These are phyloP conservation scores for Mrakia blollopis DNA, from an alignment of 768 basidiomycete species.

Conservation along the genomic window DNA sequence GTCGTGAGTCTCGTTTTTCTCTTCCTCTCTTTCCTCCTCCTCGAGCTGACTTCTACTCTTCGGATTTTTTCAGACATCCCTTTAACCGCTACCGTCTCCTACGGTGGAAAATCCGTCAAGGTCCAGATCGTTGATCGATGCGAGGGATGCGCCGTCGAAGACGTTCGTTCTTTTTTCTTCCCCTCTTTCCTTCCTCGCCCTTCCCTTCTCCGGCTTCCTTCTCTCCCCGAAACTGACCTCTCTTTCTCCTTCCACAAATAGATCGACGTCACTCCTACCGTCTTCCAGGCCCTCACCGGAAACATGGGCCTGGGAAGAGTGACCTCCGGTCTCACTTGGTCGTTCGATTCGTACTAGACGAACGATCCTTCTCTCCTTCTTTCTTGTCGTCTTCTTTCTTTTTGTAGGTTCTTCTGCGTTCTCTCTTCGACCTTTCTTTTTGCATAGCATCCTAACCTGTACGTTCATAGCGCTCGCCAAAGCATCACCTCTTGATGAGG, in stretches of 20 bases:
- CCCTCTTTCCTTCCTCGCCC: background rate
- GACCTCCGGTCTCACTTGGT: constrained; percentile 6
- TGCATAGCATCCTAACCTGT: too few species aligned
- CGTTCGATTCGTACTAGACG: constrained; percentile 8
- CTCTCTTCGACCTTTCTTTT: background rate
- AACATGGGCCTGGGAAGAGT: constrained; percentile 9
- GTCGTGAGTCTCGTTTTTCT: constrained; percentile 12
- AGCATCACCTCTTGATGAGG: too few species aligned
- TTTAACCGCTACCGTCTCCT: constrained; percentile 10
- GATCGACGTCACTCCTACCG: constrained; percentile 23
- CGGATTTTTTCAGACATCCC: constrained; percentile 19
- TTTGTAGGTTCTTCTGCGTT: background rate
- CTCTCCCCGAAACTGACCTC: background rate
- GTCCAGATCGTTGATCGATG: constrained; percentile 27
- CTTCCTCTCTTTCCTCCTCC: background rate
- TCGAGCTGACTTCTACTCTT: background rate
- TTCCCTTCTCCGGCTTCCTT: background rate
- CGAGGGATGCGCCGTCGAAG: constrained; percentile 18
- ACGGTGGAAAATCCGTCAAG: constrained; percentile 15
- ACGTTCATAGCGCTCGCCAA: too few species aligned
- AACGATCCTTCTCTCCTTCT: background rate
- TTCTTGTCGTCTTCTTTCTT: background rate
- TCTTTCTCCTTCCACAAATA: background rate
- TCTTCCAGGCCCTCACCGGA: constrained; percentile 19
- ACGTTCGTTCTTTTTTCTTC: background rate